Conservation (phyloP, 2,329 filamentous ascomycete species). For the Allantophomopsis lycopodina region DNA sequence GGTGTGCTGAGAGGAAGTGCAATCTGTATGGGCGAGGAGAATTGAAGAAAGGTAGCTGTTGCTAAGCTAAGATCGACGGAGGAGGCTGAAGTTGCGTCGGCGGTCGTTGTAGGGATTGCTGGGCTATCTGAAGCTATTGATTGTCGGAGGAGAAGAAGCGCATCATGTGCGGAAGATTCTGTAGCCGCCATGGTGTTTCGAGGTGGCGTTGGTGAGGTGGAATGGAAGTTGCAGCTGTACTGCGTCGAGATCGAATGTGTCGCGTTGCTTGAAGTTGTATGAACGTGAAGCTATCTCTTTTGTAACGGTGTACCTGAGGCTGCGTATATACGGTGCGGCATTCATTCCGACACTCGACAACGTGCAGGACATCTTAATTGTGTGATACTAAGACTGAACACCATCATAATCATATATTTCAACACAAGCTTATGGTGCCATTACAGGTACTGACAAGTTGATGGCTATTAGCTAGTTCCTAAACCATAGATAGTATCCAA, state of each 20-base stretch:
- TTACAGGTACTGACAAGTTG: too few species aligned
- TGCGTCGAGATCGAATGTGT: not conserved
- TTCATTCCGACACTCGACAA: too few species aligned
- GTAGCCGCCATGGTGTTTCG: conserved; percentile 36
- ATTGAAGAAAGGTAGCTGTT: conserved; percentile 65
- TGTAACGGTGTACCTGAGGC: too few species aligned
- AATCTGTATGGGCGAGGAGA: conserved; percentile 45
- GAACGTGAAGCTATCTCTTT: too few species aligned
- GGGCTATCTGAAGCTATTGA: conserved; percentile 59
- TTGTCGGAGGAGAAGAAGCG: conserved; percentile 71
- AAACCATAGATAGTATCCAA: too few species aligned
- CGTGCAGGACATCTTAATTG: too few species aligned
- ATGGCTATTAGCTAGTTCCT: too few species aligned
- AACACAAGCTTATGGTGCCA: too few species aligned
- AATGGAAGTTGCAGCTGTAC: too few species aligned
- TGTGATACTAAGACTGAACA: too few species aligned
- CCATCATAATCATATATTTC: too few species aligned
- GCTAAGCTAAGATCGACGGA: conserved; percentile 47
- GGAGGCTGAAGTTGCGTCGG: conserved; percentile 47
- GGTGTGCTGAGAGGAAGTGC: conserved; percentile 55
- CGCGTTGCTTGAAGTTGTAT: not conserved
- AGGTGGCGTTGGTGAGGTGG: not conserved
- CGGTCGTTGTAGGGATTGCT: conserved; percentile 61
- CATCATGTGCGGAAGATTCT: conserved; percentile 45
- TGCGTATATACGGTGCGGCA: too few species aligned